A percentile compares a stretch with the other conserved stretches of the same genome.
These are phyloP conservation scores for Mycena citricolor DNA, from an alignment of 1,284 basidiomycete genomes.

Conservation along the genomic window DNA sequence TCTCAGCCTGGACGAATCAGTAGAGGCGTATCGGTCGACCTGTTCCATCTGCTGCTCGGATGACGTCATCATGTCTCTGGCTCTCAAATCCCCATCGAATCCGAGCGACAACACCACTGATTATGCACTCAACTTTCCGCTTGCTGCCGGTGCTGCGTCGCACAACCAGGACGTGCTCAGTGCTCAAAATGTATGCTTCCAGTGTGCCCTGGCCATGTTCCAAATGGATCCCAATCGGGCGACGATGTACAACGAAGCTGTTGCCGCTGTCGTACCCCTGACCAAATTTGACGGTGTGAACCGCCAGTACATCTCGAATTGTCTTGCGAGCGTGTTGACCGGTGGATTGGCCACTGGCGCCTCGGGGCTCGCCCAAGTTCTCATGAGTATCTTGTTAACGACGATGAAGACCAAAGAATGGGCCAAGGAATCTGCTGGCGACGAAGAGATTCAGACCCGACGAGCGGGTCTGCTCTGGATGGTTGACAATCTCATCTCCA, in stretches of 20 bases:
- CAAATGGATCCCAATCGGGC: slow-evolving; percentile 18
- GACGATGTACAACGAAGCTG: slow-evolving; percentile 22
- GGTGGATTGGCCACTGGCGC: slow-evolving; percentile 21
- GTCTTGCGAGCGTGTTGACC: slow-evolving; percentile 18
- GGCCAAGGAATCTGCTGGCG: slow-evolving; percentile 13
- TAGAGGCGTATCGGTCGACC: slow-evolving; percentile 18
- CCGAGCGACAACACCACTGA: slow-evolving; percentile 22
- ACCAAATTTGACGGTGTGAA: slow-evolving; percentile 19
- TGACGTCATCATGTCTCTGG: slow-evolving; percentile 22
- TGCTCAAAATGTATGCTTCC: slow-evolving; percentile 22
- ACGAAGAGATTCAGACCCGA: slow-evolving; percentile 15
- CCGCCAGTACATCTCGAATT: slow-evolving; percentile 21
- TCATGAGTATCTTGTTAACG: slow-evolving; percentile 17
- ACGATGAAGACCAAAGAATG: slow-evolving; percentile 22
- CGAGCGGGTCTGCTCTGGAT: slow-evolving; percentile 19
- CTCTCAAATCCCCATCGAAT: slow-evolving; percentile 16
- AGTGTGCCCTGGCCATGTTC: slow-evolving; percentile 22
- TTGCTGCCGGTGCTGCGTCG: slow-evolving; percentile 15
- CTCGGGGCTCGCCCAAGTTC: slow-evolving; percentile 15
- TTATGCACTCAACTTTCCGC: slow-evolving; percentile 22
- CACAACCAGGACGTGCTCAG: slow-evolving; percentile 20
- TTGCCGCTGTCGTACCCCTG: slow-evolving; percentile 21
- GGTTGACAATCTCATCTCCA: slow-evolving; percentile 16
- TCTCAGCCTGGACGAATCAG: slow-evolving; percentile 16
- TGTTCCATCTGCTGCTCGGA: slow-evolving; percentile 21